Percentiles rank a stretch among this genome's conserved stretches.
phyloP scores from a whole-genome alignment of 78 protist genomes.

The Mastigamoeba balamuthi region DNA sequence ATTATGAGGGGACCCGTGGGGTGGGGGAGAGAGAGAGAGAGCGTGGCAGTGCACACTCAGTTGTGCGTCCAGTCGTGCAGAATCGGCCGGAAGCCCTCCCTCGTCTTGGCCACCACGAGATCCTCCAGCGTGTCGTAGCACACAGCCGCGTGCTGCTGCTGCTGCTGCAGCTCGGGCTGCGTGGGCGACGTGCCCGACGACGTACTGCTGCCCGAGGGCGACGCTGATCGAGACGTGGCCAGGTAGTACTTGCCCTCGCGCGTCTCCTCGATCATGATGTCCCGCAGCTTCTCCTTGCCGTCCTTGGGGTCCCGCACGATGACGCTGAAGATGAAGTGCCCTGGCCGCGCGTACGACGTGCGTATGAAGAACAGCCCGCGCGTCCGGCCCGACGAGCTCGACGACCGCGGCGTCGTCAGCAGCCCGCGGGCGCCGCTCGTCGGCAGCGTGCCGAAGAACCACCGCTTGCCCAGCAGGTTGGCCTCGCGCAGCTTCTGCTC shows the following conservation, averaged over 20 bases:
- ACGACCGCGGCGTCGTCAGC: no score
- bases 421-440: conserved; percentile 35
- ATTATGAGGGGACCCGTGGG: no score
- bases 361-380: neutral
- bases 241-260: neutral
- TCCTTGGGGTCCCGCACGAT: neutral
- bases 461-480: conserved; percentile 29
- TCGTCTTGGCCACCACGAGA: neutral
- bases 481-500: conserved; percentile 17
- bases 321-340: neutral
- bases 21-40: no score
- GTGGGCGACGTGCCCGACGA: neutral
- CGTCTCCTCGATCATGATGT: neutral
- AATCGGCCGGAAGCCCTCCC: neutral
- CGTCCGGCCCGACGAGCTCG: neutral
- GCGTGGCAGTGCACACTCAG: no score
- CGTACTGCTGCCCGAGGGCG: neutral
- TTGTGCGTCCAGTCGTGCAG: neutral
- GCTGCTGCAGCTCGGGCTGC: neutral
- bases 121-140: neutral
- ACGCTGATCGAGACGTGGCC: neutral
- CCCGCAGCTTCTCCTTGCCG: neutral
- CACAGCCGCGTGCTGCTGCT: no score
- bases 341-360: neutral
- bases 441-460: conserved; percentile 40